These are phyloP conservation scores for Aspergillus viridinutans DNA, from an alignment of 2,329 filamentous ascomycete genomes.

Conservation along the genomic window DNA sequence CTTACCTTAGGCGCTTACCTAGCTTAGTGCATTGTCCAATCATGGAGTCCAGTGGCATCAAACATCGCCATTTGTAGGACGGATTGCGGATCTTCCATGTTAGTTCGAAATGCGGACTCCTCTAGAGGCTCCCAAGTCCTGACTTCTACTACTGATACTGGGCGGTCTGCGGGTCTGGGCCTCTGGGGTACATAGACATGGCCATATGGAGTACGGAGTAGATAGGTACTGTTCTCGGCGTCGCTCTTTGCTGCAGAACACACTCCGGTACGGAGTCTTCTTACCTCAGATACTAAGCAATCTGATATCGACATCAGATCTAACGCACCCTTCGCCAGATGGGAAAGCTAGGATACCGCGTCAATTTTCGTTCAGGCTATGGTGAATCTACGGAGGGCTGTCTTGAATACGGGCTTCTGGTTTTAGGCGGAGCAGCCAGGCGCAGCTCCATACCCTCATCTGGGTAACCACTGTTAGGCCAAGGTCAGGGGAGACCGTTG, in stretches of 20 bases:
- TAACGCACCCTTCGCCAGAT: background rate
- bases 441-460: background rate
- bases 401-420: no score
- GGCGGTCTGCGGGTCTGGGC: background rate
- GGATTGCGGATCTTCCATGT: constrained; percentile 14
- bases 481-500: background rate
- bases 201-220: background rate
- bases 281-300: background rate
- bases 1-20: background rate
- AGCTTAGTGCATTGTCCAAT: background rate
- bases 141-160: background rate
- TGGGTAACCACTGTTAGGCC: background rate
- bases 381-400: no score
- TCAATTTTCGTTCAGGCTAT: no score
- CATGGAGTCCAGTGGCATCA: constrained; percentile 7
- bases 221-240: background rate
- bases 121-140: background rate
- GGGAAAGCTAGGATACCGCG: no score
- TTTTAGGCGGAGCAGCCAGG: background rate
- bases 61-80: constrained; percentile 11
- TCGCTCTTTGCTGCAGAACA: background rate
- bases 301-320: background rate
- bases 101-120: background rate
- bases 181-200: background rate
- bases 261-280: background rate